These are phyloP conservation scores for Melaleuca quinquenervia DNA, from an alignment of 345 rosid species.

Conservation along the genomic window DNA sequence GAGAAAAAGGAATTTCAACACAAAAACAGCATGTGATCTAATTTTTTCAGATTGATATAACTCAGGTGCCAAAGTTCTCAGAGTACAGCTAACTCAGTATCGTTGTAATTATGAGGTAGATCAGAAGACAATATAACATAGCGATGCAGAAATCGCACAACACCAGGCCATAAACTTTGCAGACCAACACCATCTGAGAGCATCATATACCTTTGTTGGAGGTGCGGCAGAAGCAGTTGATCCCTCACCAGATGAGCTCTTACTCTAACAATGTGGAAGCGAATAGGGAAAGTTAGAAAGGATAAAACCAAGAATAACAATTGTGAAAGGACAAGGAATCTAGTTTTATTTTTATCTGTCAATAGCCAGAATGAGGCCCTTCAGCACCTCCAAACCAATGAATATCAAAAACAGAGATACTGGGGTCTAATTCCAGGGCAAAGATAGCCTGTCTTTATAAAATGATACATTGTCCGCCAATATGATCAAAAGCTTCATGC, in stretches of 20 bases:
- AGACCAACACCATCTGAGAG: not conserved
- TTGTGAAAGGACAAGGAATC: not conserved
- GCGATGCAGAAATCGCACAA: not conserved
- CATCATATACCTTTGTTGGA: constrained; percentile 22
- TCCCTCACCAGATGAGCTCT: constrained; percentile 44
- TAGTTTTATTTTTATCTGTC: not conserved
- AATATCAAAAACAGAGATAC: not conserved
- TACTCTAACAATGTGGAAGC: constrained; percentile 25
- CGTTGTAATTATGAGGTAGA: not conserved
- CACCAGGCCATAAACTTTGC: not conserved
- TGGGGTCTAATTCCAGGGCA: not conserved
- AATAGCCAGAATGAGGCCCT: not conserved
- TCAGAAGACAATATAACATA: not conserved
- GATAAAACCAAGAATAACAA: not conserved
- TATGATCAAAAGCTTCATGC: not conserved
- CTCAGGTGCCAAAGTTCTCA: not conserved
- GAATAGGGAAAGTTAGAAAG: not conserved
- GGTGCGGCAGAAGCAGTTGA: constrained; percentile 45
- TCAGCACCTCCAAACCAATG: not conserved
- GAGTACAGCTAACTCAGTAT: not conserved
- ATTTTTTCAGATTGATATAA: not conserved
- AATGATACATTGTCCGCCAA: not conserved
- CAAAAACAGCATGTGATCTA: not conserved
- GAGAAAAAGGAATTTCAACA: not conserved
- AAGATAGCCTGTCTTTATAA: not conserved